phyloP scores from a whole-genome alignment of 73 alveolate species.

The Effrenium voratum region DNA sequence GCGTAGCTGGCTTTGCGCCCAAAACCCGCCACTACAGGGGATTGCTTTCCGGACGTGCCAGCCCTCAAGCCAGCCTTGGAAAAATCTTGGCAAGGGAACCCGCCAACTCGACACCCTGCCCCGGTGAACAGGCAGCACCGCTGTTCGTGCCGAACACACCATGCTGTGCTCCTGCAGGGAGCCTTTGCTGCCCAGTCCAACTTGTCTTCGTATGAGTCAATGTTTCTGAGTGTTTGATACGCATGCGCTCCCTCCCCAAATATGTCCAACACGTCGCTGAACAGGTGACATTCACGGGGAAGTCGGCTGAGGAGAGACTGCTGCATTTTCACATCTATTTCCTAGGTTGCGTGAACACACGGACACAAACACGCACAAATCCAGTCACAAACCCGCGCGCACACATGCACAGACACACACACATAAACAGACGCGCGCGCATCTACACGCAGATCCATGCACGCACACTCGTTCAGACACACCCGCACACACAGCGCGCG shows the following conservation, averaged over 20 bases:
- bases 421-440: too few relatives aligned
- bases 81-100: conserved; percentile 54
- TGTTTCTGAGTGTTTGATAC: background rate
- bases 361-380: background rate
- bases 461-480: too few relatives aligned
- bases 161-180: background rate
- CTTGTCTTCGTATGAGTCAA: background rate
- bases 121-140: background rate
- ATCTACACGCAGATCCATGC: too few relatives aligned
- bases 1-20: background rate
- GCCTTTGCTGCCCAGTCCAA: background rate
- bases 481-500: too few relatives aligned
- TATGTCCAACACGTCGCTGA: background rate
- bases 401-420: too few relatives aligned
- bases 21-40: background rate
- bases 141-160: conserved; percentile 18
- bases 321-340: background rate
- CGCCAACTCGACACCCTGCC: background rate
- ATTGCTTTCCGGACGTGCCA: background rate
- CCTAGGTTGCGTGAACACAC: background rate
- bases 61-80: background rate
- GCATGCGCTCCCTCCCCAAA: background rate
- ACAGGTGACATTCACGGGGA: background rate
- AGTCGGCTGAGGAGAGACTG: background rate
- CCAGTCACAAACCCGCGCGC: too few relatives aligned